Base-by-base conservation (phyloP, 1,139 yeast species). In the Suhomyces chickasaworum region DNA sequence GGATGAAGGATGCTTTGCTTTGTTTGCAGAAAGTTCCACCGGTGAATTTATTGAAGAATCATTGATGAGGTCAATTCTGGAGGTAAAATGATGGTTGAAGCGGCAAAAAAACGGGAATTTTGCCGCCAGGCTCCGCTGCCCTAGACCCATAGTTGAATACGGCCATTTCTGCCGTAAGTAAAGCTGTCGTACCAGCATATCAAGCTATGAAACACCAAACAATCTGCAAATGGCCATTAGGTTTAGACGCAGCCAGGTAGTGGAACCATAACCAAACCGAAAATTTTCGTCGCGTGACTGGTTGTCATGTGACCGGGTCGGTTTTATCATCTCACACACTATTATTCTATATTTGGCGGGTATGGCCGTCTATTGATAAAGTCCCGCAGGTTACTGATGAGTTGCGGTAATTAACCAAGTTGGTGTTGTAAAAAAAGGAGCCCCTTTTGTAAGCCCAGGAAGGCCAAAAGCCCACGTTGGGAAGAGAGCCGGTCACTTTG, bases 11-110 rank as follows among this genome's bases (percentile, higher is more conserved):
- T 4, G 12, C 20, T 8, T 22, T 1, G 3, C 4, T 12, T 15
- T 25, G 4, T 20, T 10, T 18, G n/a, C 12, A 4, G 25, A 4
- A 4, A 5, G 4, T 33, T 33, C 25, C 3, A 4, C 13, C 37
- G 64, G 47, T 68, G 69, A 65, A 39, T 56, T 56, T 1, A 62
- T 49, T 37, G 60, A 65, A n/a, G 68, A 60, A 6, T 59, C 58
- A 32, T 63, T 61, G 13, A 58, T 53, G 8, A 65, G 55, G 42
- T 61, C 66, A 7, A 54, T 37, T 37, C 61, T 63, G 22, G 69
- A 59, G 47, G 63, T 59, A 39, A 64, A 64, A 17, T 67, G 62
- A 41, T 63, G 70, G 21, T 56, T 54, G 10, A 52, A 39, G 9
- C 65, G 55, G 37, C 44, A 49, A 46, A 63, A 60, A 7, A 54